Evolutionary conservation across 192 early-diverging fungal genomes (phyloP).

Genomic region (Umbelopsis sp.): DNA sequence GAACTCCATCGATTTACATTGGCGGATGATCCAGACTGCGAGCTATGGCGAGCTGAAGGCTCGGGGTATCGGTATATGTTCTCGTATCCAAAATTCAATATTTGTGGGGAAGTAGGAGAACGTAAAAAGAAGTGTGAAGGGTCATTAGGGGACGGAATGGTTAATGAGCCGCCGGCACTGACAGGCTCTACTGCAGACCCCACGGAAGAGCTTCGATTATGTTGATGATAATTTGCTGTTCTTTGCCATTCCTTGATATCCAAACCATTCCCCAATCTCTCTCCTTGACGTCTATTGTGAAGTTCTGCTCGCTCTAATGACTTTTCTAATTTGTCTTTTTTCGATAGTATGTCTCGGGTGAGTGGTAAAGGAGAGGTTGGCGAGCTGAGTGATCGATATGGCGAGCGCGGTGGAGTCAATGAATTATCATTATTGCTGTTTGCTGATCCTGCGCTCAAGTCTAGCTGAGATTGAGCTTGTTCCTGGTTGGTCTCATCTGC

Average conservation of each 20-base stretch:
- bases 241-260: conserved; percentile 18
- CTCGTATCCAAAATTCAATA: background rate
- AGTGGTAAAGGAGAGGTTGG: conserved; percentile 33
- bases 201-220: conserved; percentile 14
- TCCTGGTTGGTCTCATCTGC: conserved; percentile 13
- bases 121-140: background rate
- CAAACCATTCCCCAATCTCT: background rate
- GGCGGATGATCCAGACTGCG: conserved; percentile 2
- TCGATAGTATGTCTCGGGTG: conserved; percentile 29
- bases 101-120: background rate
- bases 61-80: background rate
- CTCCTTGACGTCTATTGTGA: conserved; percentile 3
- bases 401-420: background rate
- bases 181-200: conserved; percentile 23
- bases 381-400: background rate
- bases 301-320: conserved; percentile 3
- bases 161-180: conserved; percentile 27
- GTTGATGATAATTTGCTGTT: background rate
- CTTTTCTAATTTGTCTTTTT: conserved; percentile 35
- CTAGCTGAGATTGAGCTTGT: background rate
- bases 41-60: background rate
- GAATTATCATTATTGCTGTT: conserved; percentile 1
- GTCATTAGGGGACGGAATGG: background rate
- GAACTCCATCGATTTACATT: conserved; percentile 13
- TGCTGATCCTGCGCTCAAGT: background rate